Evolutionary conservation across 768 basidiomycete genomes (phyloP).

Genomic region (Boletellus ananas): DNA sequence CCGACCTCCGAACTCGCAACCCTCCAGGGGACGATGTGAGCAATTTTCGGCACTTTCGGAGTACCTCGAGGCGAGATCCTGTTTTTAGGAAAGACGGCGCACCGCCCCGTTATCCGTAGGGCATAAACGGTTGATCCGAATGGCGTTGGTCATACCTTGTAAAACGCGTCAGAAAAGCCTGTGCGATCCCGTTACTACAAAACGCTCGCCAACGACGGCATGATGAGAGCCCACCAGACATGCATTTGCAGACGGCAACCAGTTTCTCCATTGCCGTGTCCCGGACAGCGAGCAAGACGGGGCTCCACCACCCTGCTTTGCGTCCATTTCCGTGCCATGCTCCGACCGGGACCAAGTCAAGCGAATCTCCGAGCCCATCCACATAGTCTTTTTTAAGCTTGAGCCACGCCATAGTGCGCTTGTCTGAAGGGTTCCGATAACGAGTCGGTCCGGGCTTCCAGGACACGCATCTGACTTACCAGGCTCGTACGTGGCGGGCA

Average conservation of each 20-base stretch:
- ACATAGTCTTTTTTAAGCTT: constrained; percentile 95
- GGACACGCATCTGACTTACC: constrained; percentile 32
- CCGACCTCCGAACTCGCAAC: constrained; percentile 61
- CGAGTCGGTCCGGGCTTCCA: neutral
- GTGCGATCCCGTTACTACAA: constrained; percentile 7
- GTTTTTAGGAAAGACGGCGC: constrained; percentile 20
- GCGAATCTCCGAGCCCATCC: constrained; percentile 68
- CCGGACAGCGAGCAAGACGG: constrained; percentile 76
- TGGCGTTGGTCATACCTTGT: constrained; percentile 46
- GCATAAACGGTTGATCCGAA: neutral
- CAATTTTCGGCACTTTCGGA: constrained; percentile 51
- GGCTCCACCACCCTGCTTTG: constrained; percentile 91
- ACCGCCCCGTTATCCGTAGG: neutral
- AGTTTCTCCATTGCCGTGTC: constrained; percentile 57
- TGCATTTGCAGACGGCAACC: constrained; percentile 86
- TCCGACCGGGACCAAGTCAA: constrained; percentile 68
- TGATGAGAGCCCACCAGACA: constrained; percentile 56
- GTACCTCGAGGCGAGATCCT: constrained; percentile 66
- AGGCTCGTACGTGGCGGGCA: constrained; percentile 85
- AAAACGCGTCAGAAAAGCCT: constrained; percentile 85
- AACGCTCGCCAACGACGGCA: neutral
- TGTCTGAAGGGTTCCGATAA: constrained; percentile 44
- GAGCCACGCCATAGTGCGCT: constrained; percentile 82
- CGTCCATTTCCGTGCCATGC: constrained; percentile 91
- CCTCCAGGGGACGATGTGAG: constrained; percentile 51